A percentile compares a stretch with the other conserved stretches of the same genome.
Conservation (phyloP, 306 rosid species). For the Castanopsis chinensis region DNA sequence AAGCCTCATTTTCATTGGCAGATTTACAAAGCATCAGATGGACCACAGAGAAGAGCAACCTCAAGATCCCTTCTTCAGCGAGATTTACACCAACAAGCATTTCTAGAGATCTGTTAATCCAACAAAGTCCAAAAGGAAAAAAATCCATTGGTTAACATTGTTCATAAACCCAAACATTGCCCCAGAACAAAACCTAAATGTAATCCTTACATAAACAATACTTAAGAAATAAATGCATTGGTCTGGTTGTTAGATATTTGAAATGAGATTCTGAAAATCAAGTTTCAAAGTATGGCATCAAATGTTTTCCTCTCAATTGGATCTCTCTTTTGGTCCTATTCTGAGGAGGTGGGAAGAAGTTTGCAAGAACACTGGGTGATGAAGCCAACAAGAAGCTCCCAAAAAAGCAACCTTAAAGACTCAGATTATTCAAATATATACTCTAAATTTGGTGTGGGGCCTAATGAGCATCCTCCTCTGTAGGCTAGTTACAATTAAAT, state of each 20-base stretch:
- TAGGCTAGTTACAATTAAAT: background rate
- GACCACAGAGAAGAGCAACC: constrained; percentile 82
- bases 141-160: constrained; percentile 47
- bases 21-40: constrained; percentile 72
- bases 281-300: background rate
- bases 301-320: background rate
- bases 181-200: constrained; percentile 11
- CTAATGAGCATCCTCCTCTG: background rate
- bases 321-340: background rate
- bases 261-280: background rate
- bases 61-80: constrained; percentile 84
- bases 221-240: background rate
- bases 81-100: constrained; percentile 86
- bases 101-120: constrained; percentile 85
- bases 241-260: background rate
- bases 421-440: background rate
- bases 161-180: constrained; percentile 28
- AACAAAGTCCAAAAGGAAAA: constrained; percentile 43
- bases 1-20: constrained; percentile 78
- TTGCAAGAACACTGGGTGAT: background rate
- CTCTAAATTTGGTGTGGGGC: background rate
- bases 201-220: constrained; percentile 14
- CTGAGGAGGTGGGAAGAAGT: background rate
- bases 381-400: background rate
- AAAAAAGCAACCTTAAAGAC: background rate